These are phyloP conservation scores for Pontederia paniculata DNA, from an alignment of 176 grass and related monocot species.

Conservation along the genomic window DNA sequence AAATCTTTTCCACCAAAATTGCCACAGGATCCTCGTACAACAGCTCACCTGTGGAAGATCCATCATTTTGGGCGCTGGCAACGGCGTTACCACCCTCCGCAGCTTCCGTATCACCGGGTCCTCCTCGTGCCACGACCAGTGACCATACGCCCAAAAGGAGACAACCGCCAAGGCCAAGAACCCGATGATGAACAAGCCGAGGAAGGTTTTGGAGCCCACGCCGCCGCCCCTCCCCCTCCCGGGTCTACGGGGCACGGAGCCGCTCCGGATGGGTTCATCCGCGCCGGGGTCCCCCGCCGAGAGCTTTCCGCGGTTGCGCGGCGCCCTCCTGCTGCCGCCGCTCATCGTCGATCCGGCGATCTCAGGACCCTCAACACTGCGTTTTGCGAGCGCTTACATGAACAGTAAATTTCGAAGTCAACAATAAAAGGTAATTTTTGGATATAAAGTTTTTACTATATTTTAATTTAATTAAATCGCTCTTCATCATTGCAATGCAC, in stretches of 20 bases:
- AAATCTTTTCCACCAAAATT: slow-evolving; percentile 19
- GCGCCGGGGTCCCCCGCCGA: slow-evolving; percentile 13
- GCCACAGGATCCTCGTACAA: not conserved
- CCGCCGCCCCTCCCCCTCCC: slow-evolving; percentile 7
- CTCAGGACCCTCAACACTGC: too few species aligned
- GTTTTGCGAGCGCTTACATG: too few species aligned
- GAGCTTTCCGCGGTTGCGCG: slow-evolving; percentile 25
- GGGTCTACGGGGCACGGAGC: not conserved
- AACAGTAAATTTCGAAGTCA: too few species aligned
- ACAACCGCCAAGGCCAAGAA: slow-evolving; percentile 19
- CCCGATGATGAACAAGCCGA: slow-evolving; percentile 15
- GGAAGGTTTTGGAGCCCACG: slow-evolving; percentile 33
- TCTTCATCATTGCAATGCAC: too few species aligned
- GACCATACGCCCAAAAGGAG: slow-evolving; percentile 27
- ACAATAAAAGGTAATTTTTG: too few species aligned
- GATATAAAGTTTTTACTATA: too few species aligned
- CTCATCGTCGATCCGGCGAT: slow-evolving; percentile 2
- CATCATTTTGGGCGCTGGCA: slow-evolving; percentile 67
- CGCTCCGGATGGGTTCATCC: slow-evolving; percentile 15
- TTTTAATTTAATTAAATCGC: too few species aligned
- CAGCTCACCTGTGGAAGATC: slow-evolving; percentile 73
- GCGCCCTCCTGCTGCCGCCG: slow-evolving; percentile 14
- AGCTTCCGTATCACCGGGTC: slow-evolving; percentile 31
- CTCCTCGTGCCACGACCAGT: slow-evolving; percentile 21
- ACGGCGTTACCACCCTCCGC: slow-evolving; percentile 61